Base-by-base conservation (phyloP, 805 yeast genomes). In the Wickerhamiella spandovensis region DNA sequence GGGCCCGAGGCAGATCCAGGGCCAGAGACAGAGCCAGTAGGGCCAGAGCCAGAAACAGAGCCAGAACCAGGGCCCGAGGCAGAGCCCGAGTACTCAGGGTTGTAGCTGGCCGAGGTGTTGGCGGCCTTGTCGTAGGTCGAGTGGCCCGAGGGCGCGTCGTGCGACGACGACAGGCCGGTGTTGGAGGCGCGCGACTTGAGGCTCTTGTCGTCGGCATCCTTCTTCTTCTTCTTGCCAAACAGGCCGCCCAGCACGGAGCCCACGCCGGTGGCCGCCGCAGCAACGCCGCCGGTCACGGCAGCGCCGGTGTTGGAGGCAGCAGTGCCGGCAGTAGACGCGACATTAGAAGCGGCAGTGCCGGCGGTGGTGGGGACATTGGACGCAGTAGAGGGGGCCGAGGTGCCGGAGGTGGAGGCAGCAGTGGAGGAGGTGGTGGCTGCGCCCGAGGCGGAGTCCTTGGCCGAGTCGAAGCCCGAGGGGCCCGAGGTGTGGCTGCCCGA, bases 31-130 rank as follows among this genome's bases (percentile, higher is more conserved):
- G 53, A 44, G 47, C 56, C 54, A 18, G 58, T 24, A 32, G 56
- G 25, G 17, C 62, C 52, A 17, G 61, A 44, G 37, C 20, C 22
- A 30, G 43, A 43, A 12, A 5, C 20, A 15, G 46, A 5, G 32
- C 45, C 44, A 12, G 39, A 18, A 20, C 25, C 22, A 38, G 42
- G 24, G 48, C 44, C 35, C 5, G 17, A 7, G 7, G 20, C 39
- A 15, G 18, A 8, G 25, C 30, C 32, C 22, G 43, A 32, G 5
- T 23, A 10, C 18, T 20, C n/a, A 12, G 47, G 47, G 18, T 23
- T 35, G 76, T 63, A 57, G 74, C 74, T 57, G 72, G 68, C 58
- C 72, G 73, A 35, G 30, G 47, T 23, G 44, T 28, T 24, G 44
- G 49, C 42, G 28, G 47, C 46, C 44, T 18, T n/a, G 15, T 20